Conservation (phyloP, 257 asterid species). For the Lantana camara region DNA sequence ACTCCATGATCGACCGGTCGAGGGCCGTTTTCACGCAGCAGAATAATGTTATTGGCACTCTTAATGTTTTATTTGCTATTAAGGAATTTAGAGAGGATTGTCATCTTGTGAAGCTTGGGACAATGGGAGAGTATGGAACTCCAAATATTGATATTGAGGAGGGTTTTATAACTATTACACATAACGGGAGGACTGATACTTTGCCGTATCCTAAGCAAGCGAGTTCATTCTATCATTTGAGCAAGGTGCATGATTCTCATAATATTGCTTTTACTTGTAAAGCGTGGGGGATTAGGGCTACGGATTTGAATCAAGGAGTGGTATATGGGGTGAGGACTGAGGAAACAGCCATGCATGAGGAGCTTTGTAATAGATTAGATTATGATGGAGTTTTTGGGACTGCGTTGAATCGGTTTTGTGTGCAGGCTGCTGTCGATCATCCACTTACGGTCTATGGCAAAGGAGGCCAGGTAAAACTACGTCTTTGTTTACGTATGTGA, state of each 20-base stretch:
- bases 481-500: no score
- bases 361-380: constrained; percentile 77
- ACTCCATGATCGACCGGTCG: constrained; percentile 95
- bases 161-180: constrained; percentile 86
- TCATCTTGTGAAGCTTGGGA: constrained; percentile 95
- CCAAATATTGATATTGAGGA: constrained; percentile 97
- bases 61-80: constrained; percentile 86
- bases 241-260: constrained; percentile 95
- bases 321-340: constrained; percentile 89
- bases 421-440: constrained; percentile 95
- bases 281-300: constrained; percentile 97
- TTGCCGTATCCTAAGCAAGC: constrained; percentile 96
- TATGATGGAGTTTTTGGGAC: constrained; percentile 95
- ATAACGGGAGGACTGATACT: constrained; percentile 91
- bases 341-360: constrained; percentile 90
- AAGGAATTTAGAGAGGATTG: constrained; percentile 90
- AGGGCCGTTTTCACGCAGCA: constrained; percentile 92
- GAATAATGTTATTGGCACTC: constrained; percentile 87
- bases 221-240: constrained; percentile 88
- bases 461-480: constrained; percentile 86
- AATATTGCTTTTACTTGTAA: constrained; percentile 91
- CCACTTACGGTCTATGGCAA: constrained; percentile 96
- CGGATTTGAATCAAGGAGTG: constrained; percentile 95
- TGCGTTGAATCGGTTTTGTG: constrained; percentile 92
- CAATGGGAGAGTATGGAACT: constrained; percentile 99